Percentiles rank a stretch among this genome's conserved stretches.
Conservation (phyloP, 1,139 yeast genomes). For the Magnusiomyces sp. region DNA sequence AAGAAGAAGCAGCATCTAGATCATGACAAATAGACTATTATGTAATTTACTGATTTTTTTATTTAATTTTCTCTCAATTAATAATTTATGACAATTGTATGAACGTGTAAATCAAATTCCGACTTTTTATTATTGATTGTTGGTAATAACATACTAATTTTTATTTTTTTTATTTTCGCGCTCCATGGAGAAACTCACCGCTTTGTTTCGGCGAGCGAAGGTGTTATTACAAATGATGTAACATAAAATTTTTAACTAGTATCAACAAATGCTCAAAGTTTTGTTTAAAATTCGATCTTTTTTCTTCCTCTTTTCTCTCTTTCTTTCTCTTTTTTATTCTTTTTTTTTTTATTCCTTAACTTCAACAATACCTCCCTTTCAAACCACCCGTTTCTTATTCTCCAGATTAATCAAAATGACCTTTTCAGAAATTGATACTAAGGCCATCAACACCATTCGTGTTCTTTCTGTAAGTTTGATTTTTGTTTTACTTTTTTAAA, state of each 20-base stretch:
- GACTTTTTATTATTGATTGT: no score
- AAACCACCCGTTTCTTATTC: background rate
- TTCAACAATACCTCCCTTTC: background rate
- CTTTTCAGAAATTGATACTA: constrained; percentile 49
- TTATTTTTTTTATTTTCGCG: no score
- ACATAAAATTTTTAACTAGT: background rate
- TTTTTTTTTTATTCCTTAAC: background rate
- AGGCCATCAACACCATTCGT: constrained; percentile 85
- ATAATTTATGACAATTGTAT: no score
- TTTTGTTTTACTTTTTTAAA: background rate
- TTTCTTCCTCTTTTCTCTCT: background rate
- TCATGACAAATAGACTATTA: no score
- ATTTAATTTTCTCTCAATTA: no score
- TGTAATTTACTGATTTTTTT: no score
- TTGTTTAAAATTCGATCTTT: background rate
- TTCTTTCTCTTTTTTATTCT: constrained; percentile 1
- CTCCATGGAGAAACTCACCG: no score
- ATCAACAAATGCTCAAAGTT: background rate
- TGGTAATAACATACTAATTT: no score
- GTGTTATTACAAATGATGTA: no score
- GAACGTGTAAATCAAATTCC: no score
- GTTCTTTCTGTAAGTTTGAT: constrained; percentile 49
- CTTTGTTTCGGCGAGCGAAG: no score
- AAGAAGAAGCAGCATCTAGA: no score
- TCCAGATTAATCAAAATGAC: constrained; percentile 9